Evolutionary conservation across 768 basidiomycete genomes (phyloP).

Genomic region (Pleurotus tuber-regium): DNA sequence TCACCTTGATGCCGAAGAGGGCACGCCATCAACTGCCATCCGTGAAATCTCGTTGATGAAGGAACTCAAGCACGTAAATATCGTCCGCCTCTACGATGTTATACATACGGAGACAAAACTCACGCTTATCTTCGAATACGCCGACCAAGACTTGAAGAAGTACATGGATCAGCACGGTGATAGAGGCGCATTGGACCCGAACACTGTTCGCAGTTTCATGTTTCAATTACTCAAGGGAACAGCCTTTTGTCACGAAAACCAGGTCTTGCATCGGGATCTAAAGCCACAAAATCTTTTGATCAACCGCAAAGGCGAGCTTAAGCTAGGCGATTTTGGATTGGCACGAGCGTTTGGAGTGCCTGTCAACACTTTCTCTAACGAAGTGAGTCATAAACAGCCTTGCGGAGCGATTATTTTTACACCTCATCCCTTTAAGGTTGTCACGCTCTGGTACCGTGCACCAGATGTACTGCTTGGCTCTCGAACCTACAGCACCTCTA

Average conservation of each 20-base stretch:
- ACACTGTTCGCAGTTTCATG: conserved; percentile 95
- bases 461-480: conserved; percentile 97
- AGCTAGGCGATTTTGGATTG: conserved; percentile 96
- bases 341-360: conserved; percentile 98
- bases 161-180: conserved; percentile 99
- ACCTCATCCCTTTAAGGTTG: conserved; percentile 58
- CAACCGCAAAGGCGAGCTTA: conserved; percentile 95
- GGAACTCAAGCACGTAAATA: conserved; percentile 98
- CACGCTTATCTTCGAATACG: conserved; percentile 97
- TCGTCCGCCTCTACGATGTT: conserved; percentile 96
- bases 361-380: conserved; percentile 98
- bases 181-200: conserved; percentile 87
- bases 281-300: conserved; percentile 99
- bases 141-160: conserved; percentile 97
- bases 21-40: conserved; percentile 97
- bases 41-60: conserved; percentile 99
- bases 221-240: conserved; percentile 96
- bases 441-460: conserved; percentile 98
- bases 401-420: conserved; percentile 1
- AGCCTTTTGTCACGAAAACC: conserved; percentile 97
- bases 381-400: conserved; percentile 44
- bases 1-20: conserved; percentile 98
- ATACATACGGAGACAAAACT: conserved; percentile 99
- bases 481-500: conserved; percentile 95
- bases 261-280: conserved; percentile 95